These are phyloP conservation scores for Chaetomium sp. DNA, from an alignment of 2,329 filamentous ascomycete genomes.

Conservation along the genomic window DNA sequence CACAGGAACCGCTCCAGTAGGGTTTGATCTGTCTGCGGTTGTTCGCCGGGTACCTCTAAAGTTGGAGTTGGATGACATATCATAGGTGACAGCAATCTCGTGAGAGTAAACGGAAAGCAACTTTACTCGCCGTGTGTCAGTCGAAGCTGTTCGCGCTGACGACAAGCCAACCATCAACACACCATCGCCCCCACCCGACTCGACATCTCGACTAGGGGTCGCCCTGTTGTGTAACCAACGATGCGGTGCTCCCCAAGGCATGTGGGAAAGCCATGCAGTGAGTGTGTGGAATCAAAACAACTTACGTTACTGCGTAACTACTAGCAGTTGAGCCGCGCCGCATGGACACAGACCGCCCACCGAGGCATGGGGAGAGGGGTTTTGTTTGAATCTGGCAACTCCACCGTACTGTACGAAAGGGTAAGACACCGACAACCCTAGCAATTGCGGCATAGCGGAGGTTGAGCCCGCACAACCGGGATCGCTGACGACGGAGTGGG, in stretches of 20 bases:
- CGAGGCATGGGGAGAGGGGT: background rate
- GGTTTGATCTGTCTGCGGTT: background rate
- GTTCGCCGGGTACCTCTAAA: background rate
- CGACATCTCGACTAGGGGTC: background rate
- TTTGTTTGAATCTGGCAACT: background rate
- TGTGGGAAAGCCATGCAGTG: background rate
- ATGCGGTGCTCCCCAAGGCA: background rate
- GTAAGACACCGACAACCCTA: slow-evolving; percentile 1
- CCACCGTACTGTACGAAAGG: background rate
- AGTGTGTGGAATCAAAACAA: slow-evolving; percentile 1
- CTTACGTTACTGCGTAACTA: background rate
- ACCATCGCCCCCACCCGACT: background rate
- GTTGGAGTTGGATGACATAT: background rate
- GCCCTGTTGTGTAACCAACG: background rate
- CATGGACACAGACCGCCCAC: background rate
- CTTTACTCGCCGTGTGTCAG: too few species aligned
- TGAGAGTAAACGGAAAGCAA: too few species aligned
- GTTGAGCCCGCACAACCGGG: background rate
- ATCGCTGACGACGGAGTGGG: background rate
- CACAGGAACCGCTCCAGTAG: background rate
- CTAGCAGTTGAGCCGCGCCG: background rate
- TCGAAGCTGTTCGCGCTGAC: too few species aligned
- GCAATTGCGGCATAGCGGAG: background rate
- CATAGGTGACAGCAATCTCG: background rate
- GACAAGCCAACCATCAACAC: too few species aligned